phyloP scores from a whole-genome alignment of 179 eudicot species.

The Silene coronaria region DNA sequence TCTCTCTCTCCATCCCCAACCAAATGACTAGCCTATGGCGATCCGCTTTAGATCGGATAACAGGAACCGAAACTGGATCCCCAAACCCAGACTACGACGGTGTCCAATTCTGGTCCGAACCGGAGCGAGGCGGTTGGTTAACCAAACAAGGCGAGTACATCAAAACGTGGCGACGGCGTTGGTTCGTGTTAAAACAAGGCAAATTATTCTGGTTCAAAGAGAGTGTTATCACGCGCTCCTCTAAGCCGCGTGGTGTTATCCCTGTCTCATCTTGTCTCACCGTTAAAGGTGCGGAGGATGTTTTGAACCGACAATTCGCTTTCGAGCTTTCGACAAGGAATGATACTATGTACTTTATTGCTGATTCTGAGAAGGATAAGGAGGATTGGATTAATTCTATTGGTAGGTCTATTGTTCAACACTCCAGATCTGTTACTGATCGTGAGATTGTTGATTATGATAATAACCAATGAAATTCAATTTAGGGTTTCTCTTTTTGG shows the following conservation, averaged over 20 bases:
- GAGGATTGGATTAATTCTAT: conserved; percentile 95
- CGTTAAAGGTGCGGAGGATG: conserved; percentile 88
- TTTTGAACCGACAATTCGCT: conserved; percentile 55
- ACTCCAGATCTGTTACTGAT: conserved; percentile 66
- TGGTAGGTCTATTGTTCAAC: conserved; percentile 86
- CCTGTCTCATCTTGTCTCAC: conserved; percentile 70
- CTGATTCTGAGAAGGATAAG: conserved; percentile 87
- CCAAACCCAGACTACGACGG: conserved; percentile 47
- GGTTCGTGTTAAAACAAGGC: conserved; percentile 85
- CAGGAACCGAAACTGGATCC: conserved; percentile 15
- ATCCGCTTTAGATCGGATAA: conserved; percentile 50
- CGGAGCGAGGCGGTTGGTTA: conserved; percentile 78
- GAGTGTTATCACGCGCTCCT: conserved; percentile 44
- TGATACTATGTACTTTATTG: conserved; percentile 78
- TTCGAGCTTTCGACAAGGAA: conserved; percentile 66
- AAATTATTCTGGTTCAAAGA: conserved; percentile 94
- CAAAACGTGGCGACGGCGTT: conserved; percentile 87
- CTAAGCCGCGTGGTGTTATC: conserved; percentile 70
- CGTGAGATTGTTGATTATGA: conserved; percentile 77
- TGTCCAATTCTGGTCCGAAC: conserved; percentile 57
- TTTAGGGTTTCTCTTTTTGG: too few species aligned
- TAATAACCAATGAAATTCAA: conserved; percentile 24
- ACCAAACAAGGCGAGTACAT: conserved; percentile 92
- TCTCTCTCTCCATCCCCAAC: background rate
- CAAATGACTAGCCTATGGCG: conserved; percentile 62